These are phyloP conservation scores for Selenicereus undatus DNA, from an alignment of 148 eudicot genomes.

Conservation along the genomic window DNA sequence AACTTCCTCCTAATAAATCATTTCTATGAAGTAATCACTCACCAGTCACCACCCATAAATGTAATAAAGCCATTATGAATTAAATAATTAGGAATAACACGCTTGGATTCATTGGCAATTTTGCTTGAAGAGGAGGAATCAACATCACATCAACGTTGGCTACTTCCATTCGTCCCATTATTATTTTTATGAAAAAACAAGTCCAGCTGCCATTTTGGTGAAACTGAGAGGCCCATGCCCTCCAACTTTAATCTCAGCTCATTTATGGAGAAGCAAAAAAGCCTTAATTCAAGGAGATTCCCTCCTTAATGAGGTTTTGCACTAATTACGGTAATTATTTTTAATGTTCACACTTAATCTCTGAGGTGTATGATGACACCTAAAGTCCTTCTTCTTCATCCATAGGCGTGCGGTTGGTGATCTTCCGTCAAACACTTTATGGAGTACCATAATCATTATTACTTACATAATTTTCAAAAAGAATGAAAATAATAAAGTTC, in stretches of 20 bases:
- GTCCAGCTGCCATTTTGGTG: neutral
- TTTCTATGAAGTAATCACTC: neutral
- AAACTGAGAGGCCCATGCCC: slow-evolving; percentile 3
- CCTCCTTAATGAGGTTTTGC: slow-evolving; percentile 10
- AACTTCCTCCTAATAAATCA: neutral
- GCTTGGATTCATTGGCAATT: slow-evolving; percentile 12
- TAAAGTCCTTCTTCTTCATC: slow-evolving; percentile 13
- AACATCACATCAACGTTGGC: slow-evolving; percentile 8
- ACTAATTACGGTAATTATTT: slow-evolving; percentile 8
- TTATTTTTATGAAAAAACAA: neutral
- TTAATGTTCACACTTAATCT: slow-evolving; percentile 16
- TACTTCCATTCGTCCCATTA: slow-evolving; percentile 16
- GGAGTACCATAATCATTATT: slow-evolving; percentile 33
- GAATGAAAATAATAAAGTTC: neutral
- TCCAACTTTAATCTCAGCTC: slow-evolving; percentile 8
- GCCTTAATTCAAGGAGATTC: slow-evolving; percentile 31
- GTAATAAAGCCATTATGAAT: neutral
- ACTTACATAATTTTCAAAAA: slow-evolving; percentile 9
- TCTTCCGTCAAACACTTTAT: slow-evolving; percentile 32
- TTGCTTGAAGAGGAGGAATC: slow-evolving; percentile 13
- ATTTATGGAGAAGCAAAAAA: neutral
- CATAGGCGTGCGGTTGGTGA: slow-evolving; percentile 31
- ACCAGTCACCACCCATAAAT: neutral
- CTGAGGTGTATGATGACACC: neutral
- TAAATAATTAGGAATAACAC: slow-evolving; percentile 14